Evolutionary conservation across 805 yeast species (phyloP).

Genomic region (Kregervanrija fluxuum): DNA sequence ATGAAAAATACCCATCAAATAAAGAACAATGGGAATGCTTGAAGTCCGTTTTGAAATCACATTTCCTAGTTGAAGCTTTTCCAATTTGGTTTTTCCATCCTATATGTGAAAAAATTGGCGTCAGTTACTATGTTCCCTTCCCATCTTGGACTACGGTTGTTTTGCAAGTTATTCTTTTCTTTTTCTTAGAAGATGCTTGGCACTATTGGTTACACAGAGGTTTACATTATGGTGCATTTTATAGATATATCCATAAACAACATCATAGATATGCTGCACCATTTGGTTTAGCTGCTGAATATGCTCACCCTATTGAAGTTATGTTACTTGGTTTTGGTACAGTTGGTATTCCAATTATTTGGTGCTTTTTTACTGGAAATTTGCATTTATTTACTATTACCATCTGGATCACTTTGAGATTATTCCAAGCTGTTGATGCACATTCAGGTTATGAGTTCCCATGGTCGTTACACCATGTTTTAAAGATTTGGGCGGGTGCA

Average conservation of each 20-base stretch:
- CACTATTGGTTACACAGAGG: slow-evolving; percentile 94
- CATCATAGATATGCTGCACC: slow-evolving; percentile 98
- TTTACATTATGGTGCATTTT: slow-evolving; percentile 82
- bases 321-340: slow-evolving; percentile 90
- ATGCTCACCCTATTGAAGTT: slow-evolving; percentile 95
- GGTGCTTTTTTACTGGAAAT: slow-evolving; percentile 67
- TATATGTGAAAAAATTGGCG: slow-evolving; percentile 73
- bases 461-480: slow-evolving; percentile 84
- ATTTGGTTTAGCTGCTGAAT: slow-evolving; percentile 94
- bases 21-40: slow-evolving; percentile 92
- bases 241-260: slow-evolving; percentile 92
- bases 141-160: slow-evolving; percentile 56
- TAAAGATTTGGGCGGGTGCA: slow-evolving; percentile 98
- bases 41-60: slow-evolving; percentile 76
- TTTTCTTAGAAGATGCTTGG: slow-evolving; percentile 89
- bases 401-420: slow-evolving; percentile 79
- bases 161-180: slow-evolving; percentile 67
- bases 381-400: slow-evolving; percentile 88
- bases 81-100: slow-evolving; percentile 98
- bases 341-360: slow-evolving; percentile 86
- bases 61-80: slow-evolving; percentile 86
- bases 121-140: slow-evolving; percentile 76
- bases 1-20: slow-evolving; percentile 68
- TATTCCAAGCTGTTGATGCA: slow-evolving; percentile 94
- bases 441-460: slow-evolving; percentile 99